phyloP scores from a whole-genome alignment of 257 asterid species.

The Solanum clarkiae region DNA sequence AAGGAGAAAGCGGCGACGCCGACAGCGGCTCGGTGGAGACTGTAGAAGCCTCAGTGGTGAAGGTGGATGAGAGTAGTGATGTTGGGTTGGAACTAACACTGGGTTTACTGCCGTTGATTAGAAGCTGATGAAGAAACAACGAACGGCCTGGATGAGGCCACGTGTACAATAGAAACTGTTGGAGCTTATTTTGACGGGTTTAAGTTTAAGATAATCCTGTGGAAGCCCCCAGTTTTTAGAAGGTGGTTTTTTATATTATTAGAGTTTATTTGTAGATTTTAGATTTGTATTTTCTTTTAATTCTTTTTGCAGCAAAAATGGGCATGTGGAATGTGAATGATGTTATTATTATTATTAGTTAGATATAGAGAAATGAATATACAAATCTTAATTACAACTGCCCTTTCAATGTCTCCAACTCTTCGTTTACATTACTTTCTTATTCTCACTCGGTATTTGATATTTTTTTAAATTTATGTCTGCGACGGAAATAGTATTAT shows the following conservation, averaged over 20 bases:
- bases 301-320: not conserved
- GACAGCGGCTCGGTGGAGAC: slow-evolving; percentile 14
- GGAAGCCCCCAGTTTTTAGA: not conserved
- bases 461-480: too few relatives aligned
- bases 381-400: not conserved
- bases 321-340: not conserved
- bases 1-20: not conserved
- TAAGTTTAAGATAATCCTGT: not conserved
- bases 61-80: slow-evolving; percentile 3
- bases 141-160: not conserved
- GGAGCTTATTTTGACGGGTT: not conserved
- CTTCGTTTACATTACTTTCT: too few relatives aligned
- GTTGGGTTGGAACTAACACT: slow-evolving; percentile 24
- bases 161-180: not conserved
- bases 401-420: not conserved
- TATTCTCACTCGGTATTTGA: too few relatives aligned
- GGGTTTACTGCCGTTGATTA: slow-evolving; percentile 10
- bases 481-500: too few relatives aligned
- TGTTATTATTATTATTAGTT: not conserved
- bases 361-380: not conserved
- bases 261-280: not conserved
- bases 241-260: not conserved
- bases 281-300: not conserved
- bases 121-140: not conserved
- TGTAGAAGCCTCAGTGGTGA: slow-evolving; percentile 1